Percentiles rank a stretch among this genome's conserved stretches.
Evolutionary conservation across 306 rosid species (phyloP).

Genomic region (Pterocarpus macrocarpus): DNA sequence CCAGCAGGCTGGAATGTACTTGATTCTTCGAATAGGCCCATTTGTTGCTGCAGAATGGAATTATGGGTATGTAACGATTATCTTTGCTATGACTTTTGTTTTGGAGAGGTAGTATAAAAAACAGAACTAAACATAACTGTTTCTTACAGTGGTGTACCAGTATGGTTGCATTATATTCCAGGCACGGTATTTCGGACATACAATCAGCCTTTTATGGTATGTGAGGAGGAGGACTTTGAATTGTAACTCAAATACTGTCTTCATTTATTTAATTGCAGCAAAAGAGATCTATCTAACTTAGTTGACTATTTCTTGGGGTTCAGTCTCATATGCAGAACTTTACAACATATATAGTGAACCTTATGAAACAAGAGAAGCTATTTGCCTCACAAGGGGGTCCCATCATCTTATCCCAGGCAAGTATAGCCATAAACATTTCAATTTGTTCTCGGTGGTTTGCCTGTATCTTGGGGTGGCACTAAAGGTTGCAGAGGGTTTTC

Average conservation of each 20-base stretch:
- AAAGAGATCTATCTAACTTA: slow-evolving; percentile 38
- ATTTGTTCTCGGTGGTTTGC: slow-evolving; percentile 22
- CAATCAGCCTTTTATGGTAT: slow-evolving; percentile 83
- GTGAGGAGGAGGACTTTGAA: slow-evolving; percentile 42
- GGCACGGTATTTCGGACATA: slow-evolving; percentile 91
- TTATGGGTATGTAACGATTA: slow-evolving; percentile 46
- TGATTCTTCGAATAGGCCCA: slow-evolving; percentile 63
- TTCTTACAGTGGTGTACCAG: slow-evolving; percentile 88
- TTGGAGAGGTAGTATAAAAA: slow-evolving; percentile 7
- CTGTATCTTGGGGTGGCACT: slow-evolving; percentile 3
- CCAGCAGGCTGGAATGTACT: slow-evolving; percentile 54
- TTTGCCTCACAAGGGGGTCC: slow-evolving; percentile 97
- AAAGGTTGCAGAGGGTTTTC: background rate
- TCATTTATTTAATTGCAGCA: slow-evolving; percentile 20
- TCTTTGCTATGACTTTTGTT: background rate
- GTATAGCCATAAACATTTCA: slow-evolving; percentile 45
- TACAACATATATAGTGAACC: slow-evolving; percentile 80
- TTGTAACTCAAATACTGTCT: slow-evolving; percentile 2
- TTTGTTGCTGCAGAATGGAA: slow-evolving; percentile 70
- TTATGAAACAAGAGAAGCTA: slow-evolving; percentile 92
- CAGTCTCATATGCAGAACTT: slow-evolving; percentile 90
- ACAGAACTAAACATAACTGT: slow-evolving; percentile 21
- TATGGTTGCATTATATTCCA: slow-evolving; percentile 92
- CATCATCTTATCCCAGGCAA: slow-evolving; percentile 94
- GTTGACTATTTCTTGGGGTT: slow-evolving; percentile 45